Evolutionary conservation across 768 basidiomycete genomes (phyloP), one percentile per base, ranked within the genome.

Genomic region (Tricholoma bakamatsutake): DNA sequence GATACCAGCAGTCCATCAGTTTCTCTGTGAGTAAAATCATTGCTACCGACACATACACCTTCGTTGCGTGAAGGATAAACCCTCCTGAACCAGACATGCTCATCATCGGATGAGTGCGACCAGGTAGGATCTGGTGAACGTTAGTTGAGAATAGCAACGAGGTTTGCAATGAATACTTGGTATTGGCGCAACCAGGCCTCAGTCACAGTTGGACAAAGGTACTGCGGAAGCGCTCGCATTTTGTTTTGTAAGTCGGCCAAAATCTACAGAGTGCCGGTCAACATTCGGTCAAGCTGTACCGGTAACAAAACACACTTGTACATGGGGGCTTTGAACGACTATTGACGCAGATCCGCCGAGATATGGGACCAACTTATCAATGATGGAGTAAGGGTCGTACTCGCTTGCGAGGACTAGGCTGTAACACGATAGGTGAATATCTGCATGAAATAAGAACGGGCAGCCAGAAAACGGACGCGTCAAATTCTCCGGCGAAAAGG

Each of bases 51-150:
- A 59, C 73, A 43, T 75, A 94, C 88, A 98, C 83, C 80, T 91
- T 92, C n/a, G 84, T 87, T 15, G 85, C 80, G 65, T 90, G 85
- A 30, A 98, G 77, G 43, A 98, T 71, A 71, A 84, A 97, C 0
- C 97, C 96, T 12, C 93, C 95, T 1, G 88, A 85, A 10, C 91
- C 92, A 18, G 90, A 87, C 56, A 85, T 90, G 54, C 78, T 86
- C 97, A 99, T 98, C 60, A 82, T 84, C 3, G 97, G 97, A 73
- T 99, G 97, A 39, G 92, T 96, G 34, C 97, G 80, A 21, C 97
- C 96, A 21, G 97, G 97, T n/a, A 99, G 77, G 13, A 94, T 87
- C 74, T 82, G 55, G 7, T 39, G 47, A 18, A 54, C 8, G 17
- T 46, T n/a, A 57, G 39, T 35, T 27, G 39, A 30, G 17, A 50